phyloP scores from a whole-genome alignment of 192 early-diverging fungal genomes.

The Backusella liffmaniae region DNA sequence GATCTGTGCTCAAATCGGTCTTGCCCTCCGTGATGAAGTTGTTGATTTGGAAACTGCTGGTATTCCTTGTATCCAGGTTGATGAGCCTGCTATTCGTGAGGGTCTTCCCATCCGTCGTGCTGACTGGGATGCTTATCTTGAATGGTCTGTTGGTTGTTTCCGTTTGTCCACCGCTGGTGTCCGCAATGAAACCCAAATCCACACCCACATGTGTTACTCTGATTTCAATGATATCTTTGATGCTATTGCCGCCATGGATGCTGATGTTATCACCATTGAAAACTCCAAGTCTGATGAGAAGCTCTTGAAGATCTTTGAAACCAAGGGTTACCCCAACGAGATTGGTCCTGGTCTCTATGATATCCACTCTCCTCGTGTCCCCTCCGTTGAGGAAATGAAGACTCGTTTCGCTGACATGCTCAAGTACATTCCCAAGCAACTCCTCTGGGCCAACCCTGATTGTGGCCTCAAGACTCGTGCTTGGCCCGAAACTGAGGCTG shows the following conservation, averaged over 20 bases:
- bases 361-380: slow-evolving; percentile 98
- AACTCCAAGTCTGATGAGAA: slow-evolving; percentile 97
- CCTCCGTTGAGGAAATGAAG: slow-evolving; percentile 85
- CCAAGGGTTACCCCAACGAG: slow-evolving; percentile 81
- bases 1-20: slow-evolving; percentile 86
- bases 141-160: slow-evolving; percentile 96
- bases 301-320: slow-evolving; percentile 85
- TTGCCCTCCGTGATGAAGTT: slow-evolving; percentile 97
- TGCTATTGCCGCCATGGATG: slow-evolving; percentile 89
- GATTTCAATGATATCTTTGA: slow-evolving; percentile 99
- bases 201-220: slow-evolving; percentile 99
- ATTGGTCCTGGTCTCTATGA: slow-evolving; percentile 98
- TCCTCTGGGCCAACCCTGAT: slow-evolving; percentile 97
- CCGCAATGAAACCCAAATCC: slow-evolving; percentile 87
- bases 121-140: slow-evolving; percentile 88
- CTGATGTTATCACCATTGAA: slow-evolving; percentile 97
- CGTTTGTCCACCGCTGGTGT: slow-evolving; percentile 87
- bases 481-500: slow-evolving; percentile 90
- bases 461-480: slow-evolving; percentile 97
- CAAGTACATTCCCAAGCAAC: slow-evolving; percentile 76
- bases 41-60: slow-evolving; percentile 89
- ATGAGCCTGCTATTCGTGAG: slow-evolving; percentile 99
- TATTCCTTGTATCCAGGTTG: slow-evolving; percentile 94
- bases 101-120: slow-evolving; percentile 88
- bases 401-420: slow-evolving; percentile 80